These are phyloP conservation scores for Sinapis alba DNA, from an alignment of 441 rosid species.

Conservation along the genomic window DNA sequence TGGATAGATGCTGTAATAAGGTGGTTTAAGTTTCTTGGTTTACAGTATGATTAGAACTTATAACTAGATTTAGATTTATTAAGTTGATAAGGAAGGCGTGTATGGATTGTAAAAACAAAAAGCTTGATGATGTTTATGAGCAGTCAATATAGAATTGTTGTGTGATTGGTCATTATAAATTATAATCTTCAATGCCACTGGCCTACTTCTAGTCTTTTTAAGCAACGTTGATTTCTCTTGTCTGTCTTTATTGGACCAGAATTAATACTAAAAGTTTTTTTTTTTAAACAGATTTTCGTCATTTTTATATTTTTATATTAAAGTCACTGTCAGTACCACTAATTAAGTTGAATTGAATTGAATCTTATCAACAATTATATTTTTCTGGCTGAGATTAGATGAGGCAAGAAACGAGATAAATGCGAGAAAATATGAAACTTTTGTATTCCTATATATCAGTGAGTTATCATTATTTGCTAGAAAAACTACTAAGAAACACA, in stretches of 20 bases:
- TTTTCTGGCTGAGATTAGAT: neutral
- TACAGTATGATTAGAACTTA: neutral
- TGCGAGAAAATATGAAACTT: neutral
- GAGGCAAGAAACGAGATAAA: constrained; percentile 7
- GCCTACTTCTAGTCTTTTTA: neutral
- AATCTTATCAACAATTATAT: neutral
- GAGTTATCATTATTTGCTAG: neutral
- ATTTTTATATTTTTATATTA: no score
- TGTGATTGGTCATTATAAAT: neutral
- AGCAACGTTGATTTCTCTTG: neutral
- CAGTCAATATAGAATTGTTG: neutral
- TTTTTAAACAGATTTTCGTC: no score
- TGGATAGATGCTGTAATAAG: neutral
- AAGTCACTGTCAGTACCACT: neutral
- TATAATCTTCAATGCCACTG: neutral
- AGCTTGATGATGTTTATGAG: neutral
- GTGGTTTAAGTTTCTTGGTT: neutral
- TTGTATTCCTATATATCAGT: neutral
- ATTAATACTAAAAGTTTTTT: no score
- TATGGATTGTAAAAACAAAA: neutral
- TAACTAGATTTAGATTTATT: neutral
- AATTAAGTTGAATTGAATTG: neutral
- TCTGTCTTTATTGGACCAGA: neutral
- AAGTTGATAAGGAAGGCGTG: neutral
- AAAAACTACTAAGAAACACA: neutral